Percentiles rank a stretch among this genome's conserved stretches.
phyloP scores from a whole-genome alignment of 108 stramenopile genomes.

The Parietichytrium sp. region DNA sequence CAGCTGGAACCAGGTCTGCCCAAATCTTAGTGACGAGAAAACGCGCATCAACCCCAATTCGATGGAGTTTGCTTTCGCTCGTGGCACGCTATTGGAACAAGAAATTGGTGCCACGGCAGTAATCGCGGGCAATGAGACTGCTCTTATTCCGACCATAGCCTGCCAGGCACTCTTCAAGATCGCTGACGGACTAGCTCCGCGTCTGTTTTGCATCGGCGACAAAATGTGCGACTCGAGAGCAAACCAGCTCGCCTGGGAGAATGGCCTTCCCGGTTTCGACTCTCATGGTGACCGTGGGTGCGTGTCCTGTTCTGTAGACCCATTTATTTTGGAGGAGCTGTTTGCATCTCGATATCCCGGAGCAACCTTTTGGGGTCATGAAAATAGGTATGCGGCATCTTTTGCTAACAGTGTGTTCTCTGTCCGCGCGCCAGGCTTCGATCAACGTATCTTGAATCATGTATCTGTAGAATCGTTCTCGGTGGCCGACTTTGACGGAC shows the following conservation, averaged over 20 bases:
- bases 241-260: not conserved
- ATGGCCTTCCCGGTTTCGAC: slow-evolving; percentile 10
- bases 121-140: not conserved
- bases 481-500: slow-evolving; percentile 5
- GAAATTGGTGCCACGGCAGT: not conserved
- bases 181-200: not conserved
- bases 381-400: not conserved
- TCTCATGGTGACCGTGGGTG: not conserved
- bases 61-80: not conserved
- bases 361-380: not conserved
- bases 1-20: not conserved
- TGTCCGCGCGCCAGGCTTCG: no score
- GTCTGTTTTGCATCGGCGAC: not conserved
- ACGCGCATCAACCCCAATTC: not conserved
- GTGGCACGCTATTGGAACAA: not conserved
- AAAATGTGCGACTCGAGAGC: slow-evolving; percentile 1
- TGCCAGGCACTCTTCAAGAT: not conserved
- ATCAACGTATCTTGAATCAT: no score
- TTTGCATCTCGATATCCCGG: no score
- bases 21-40: not conserved
- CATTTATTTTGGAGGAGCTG: not conserved
- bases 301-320: not conserved
- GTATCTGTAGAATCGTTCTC: not conserved
- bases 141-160: not conserved
- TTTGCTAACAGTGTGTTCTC: no score